Conservation (phyloP, 805 yeast genomes). For the Saturnispora diversa region DNA sequence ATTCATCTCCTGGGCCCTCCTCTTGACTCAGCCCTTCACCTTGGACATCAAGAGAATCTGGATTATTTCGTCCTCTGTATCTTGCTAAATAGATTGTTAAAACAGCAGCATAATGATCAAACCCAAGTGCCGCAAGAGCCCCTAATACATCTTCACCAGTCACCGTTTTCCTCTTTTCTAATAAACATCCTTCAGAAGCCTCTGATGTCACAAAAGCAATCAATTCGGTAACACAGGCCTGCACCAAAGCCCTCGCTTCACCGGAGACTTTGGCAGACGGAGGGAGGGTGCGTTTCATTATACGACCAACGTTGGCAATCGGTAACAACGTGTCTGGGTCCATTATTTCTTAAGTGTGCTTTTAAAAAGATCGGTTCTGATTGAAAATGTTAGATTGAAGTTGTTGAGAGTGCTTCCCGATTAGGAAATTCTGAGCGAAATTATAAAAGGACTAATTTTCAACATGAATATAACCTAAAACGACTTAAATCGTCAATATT, state of each 20-base stretch:
- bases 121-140: slow-evolving; percentile 58
- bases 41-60: slow-evolving; percentile 6
- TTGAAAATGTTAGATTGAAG: no score
- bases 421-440: no score
- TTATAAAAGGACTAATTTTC: no score
- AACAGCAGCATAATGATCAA: slow-evolving; percentile 63
- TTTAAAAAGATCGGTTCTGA: no score
- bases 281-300: slow-evolving; percentile 71
- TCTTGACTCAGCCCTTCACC: slow-evolving; percentile 18
- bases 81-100: slow-evolving; percentile 61
- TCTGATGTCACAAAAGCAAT: slow-evolving; percentile 62
- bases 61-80: slow-evolving; percentile 55
- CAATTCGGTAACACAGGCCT: slow-evolving; percentile 58
- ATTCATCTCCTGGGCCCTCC: slow-evolving; percentile 13
- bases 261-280: slow-evolving; percentile 67
- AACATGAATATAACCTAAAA: no score
- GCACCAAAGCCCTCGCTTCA: slow-evolving; percentile 72
- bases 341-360: no score
- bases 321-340: slow-evolving; percentile 26
- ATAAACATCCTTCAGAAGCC: slow-evolving; percentile 52
- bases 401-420: no score
- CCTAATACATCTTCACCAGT: slow-evolving; percentile 62
- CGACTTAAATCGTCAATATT: no score
- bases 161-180: slow-evolving; percentile 61
- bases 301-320: slow-evolving; percentile 59